Evolutionary conservation across 306 rosid species (phyloP).

Genomic region (Luffa aegyptiaca): DNA sequence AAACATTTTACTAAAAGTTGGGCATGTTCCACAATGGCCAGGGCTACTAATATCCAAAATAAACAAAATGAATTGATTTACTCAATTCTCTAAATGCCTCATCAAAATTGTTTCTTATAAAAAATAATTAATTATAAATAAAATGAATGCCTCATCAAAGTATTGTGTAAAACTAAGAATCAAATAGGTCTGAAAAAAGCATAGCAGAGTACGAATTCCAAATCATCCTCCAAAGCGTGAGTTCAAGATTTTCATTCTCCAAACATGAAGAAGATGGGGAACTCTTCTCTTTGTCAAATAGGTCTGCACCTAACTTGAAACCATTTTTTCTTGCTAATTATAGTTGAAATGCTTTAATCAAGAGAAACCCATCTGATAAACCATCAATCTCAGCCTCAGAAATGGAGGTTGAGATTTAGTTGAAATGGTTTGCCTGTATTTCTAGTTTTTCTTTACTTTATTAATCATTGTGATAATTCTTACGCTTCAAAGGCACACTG

Average conservation of each 20-base stretch:
- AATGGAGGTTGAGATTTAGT: slow-evolving; percentile 6
- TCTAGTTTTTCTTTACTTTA: background rate
- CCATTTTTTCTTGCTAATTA: background rate
- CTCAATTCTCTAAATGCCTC: background rate
- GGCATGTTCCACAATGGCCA: background rate
- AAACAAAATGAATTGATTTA: background rate
- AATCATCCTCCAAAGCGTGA: too few relatives aligned
- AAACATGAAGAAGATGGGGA: background rate
- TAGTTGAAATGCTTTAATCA: background rate
- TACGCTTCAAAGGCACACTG: slow-evolving; percentile 7
- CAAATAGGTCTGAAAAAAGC: too few relatives aligned
- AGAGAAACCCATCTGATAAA: background rate
- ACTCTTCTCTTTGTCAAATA: background rate
- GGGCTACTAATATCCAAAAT: background rate
- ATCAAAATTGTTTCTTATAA: too few relatives aligned
- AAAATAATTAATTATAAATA: too few relatives aligned
- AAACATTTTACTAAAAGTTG: background rate
- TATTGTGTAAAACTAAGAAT: background rate
- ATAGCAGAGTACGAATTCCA: too few relatives aligned
- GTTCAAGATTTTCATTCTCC: slow-evolving; percentile 1
- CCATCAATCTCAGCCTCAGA: background rate
- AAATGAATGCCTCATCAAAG: too few relatives aligned
- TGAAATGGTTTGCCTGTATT: slow-evolving; percentile 3
- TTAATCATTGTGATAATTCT: slow-evolving; percentile 13
- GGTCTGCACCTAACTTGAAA: slow-evolving; percentile 4